These are phyloP conservation scores for Microstegium vimineum DNA, from an alignment of 176 grass and related monocot genomes.

Conservation along the genomic window DNA sequence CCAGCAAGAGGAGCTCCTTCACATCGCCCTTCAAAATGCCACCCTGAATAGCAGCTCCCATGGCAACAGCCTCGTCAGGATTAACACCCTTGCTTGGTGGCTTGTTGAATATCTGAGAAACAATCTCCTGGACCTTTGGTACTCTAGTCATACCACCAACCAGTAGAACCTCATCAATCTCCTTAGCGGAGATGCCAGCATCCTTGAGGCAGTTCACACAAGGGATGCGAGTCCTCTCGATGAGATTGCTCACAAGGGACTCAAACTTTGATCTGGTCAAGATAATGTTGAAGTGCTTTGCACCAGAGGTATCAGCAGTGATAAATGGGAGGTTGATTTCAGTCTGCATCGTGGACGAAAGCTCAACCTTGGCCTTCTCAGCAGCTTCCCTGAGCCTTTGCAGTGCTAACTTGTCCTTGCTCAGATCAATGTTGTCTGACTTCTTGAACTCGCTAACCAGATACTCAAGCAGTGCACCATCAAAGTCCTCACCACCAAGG, in stretches of 20 bases:
- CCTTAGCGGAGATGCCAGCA: slow-evolving; percentile 80
- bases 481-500: slow-evolving; percentile 98
- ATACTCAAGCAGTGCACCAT: slow-evolving; percentile 79
- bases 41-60: slow-evolving; percentile 88
- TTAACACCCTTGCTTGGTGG: slow-evolving; percentile 94
- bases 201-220: slow-evolving; percentile 92
- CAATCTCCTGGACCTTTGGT: slow-evolving; percentile 88
- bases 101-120: slow-evolving; percentile 87
- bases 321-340: slow-evolving; percentile 98
- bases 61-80: slow-evolving; percentile 96
- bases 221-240: slow-evolving; percentile 82
- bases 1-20: slow-evolving; percentile 95
- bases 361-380: slow-evolving; percentile 95
- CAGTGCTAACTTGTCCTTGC: slow-evolving; percentile 74
- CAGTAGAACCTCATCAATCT: slow-evolving; percentile 88
- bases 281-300: slow-evolving; percentile 97
- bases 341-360: slow-evolving; percentile 88
- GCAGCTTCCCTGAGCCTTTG: slow-evolving; percentile 99
- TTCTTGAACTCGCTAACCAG: slow-evolving; percentile 88
- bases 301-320: slow-evolving; percentile 82
- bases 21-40: slow-evolving; percentile 98
- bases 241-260: slow-evolving; percentile 60
- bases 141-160: slow-evolving; percentile 99
- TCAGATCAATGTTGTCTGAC: slow-evolving; percentile 85
- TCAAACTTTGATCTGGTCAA: slow-evolving; percentile 94